Percentiles rank a stretch among this genome's conserved stretches.
phyloP scores from a whole-genome alignment of 306 rosid species.

The Geum urbanum region DNA sequence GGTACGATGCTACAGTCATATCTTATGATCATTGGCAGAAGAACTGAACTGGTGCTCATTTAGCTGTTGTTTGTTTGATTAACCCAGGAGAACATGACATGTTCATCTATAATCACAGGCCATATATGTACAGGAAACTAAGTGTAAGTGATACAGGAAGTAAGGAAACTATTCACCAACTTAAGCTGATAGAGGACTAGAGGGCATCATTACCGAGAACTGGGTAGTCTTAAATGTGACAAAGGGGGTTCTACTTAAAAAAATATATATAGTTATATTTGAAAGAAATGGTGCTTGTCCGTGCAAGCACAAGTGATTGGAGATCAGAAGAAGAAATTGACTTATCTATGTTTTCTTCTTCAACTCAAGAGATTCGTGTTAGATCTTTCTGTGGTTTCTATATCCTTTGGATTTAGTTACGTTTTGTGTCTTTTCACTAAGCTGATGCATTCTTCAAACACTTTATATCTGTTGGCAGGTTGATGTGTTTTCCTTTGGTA shows the following conservation, averaged over 20 bases:
- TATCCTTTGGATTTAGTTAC: not conserved
- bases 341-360: not conserved
- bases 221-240: not conserved
- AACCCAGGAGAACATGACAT: not conserved
- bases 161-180: not conserved
- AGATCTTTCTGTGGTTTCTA: too few species aligned
- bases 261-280: not conserved
- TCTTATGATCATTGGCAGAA: slow-evolving; percentile 5
- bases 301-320: not conserved
- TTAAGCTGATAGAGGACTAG: not conserved
- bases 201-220: not conserved
- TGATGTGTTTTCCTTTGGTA: slow-evolving; percentile 89
- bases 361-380: not conserved
- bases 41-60: not conserved
- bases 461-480: slow-evolving; percentile 47
- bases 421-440: not conserved
- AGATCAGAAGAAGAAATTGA: not conserved
- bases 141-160: not conserved
- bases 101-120: not conserved
- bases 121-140: not conserved
- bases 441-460: slow-evolving; percentile 3
- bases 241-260: not conserved
- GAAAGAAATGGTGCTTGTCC: not conserved
- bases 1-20: slow-evolving; percentile 34
- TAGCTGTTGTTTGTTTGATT: not conserved